Evolutionary conservation across 768 basidiomycete genomes (phyloP), one percentile per base, ranked within the genome.

Genomic region (Pleurotus djamor): DNA sequence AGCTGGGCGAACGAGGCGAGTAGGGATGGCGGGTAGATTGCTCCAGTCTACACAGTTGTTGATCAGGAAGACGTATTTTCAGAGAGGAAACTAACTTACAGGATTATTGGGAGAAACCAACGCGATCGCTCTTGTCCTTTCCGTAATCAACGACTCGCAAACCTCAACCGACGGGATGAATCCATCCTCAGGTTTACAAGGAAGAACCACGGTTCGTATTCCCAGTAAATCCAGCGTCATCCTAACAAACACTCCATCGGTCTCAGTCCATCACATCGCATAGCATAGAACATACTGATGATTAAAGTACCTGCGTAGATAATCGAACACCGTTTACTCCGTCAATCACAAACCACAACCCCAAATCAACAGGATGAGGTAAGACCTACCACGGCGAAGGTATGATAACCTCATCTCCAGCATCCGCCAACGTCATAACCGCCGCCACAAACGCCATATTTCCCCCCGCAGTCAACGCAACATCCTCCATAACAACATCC

Each of bases 71-170:
- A n/a, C n/a, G n/a, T n/a, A n/a, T n/a, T n/a, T n/a, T n/a, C n/a
- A n/a, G n/a, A n/a, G n/a, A n/a, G n/a, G n/a, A n/a, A n/a, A n/a
- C n/a, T n/a, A n/a, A n/a, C n/a, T n/a, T n/a, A n/a, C 86, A 0
- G 88, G 89, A 63, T 92, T 92, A 62, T 91, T 92, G 7, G 91
- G 91, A 0, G 88, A 83, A 37, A 92, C 86, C 1, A 94, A 81
- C 4, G 84, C 81, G 48, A 94, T 89, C 0, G 89, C 91, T 52
- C 79, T 80, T 0, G 88, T 91, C 48, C 76, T 80, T 0, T 75
- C 50, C 0, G 85, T 85, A 61, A 91, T 83, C 16, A 91, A 65
- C 5, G 68, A 65, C 12, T 71, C 74, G 56, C 86, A 86, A 7
- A 74, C 70, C 0, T 77, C 70, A 0, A 80, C 65, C 0, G 84